A percentile compares a stretch with the other conserved stretches of the same genome.
phyloP scores from a whole-genome alignment of 495 filamentous ascomycete genomes.

The Podospora fimiseda region DNA sequence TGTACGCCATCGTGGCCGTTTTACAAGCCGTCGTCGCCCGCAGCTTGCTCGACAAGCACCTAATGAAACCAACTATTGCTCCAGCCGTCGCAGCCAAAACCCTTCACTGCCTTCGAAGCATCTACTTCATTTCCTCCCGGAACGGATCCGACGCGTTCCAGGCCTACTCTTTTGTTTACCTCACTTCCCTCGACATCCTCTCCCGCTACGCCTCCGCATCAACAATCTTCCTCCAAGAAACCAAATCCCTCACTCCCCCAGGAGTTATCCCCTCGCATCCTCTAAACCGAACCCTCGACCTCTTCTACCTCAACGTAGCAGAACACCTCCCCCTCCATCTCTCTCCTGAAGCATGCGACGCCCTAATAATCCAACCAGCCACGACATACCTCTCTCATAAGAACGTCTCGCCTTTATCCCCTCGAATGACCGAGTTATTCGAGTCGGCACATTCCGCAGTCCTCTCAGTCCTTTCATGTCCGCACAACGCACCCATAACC shows the following conservation, averaged over 20 bases:
- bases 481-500: conserved; percentile 65
- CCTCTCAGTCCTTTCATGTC: conserved; percentile 74
- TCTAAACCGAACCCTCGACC: conserved; percentile 70
- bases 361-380: conserved; percentile 66
- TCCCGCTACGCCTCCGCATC: conserved; percentile 63
- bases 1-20: conserved; percentile 74
- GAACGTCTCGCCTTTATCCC: conserved; percentile 30
- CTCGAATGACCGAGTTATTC: conserved; percentile 62
- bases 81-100: conserved; percentile 69
- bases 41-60: conserved; percentile 38
- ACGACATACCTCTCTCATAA: conserved; percentile 68
- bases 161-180: conserved; percentile 76
- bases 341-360: conserved; percentile 57
- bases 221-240: conserved; percentile 61
- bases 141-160: conserved; percentile 66
- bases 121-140: conserved; percentile 83
- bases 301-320: conserved; percentile 85
- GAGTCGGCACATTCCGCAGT: conserved; percentile 87
- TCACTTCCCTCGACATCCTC: conserved; percentile 85
- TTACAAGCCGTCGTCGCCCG: conserved; percentile 68
- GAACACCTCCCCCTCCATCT: conserved; percentile 79
- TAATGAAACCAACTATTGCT: conserved; percentile 46
- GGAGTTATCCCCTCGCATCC: conserved; percentile 67
- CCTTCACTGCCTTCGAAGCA: conserved; percentile 70
- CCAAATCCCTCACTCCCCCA: conserved; percentile 48